A percentile compares a stretch with the other conserved stretches of the same genome.
phyloP scores from a whole-genome alignment of 768 basidiomycete species.

The Rhizopogon roseolus region DNA sequence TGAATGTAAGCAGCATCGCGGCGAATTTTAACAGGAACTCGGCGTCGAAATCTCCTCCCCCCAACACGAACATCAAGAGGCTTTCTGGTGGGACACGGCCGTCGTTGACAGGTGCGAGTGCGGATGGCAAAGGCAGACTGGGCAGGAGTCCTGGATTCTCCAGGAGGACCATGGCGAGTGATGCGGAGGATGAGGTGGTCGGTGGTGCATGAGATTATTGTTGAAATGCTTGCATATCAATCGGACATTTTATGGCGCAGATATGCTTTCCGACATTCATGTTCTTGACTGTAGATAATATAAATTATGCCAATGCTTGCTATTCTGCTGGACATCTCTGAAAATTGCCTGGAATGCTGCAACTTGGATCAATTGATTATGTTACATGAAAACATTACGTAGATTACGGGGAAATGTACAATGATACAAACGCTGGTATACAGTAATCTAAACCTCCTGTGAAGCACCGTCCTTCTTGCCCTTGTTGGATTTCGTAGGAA shows the following conservation, averaged over 20 bases:
- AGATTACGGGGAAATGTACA: constrained; percentile 23
- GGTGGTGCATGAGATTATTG: constrained; percentile 16
- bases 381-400: constrained; percentile 24
- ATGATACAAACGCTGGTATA: constrained; percentile 14
- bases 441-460: constrained; percentile 38
- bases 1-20: constrained; percentile 51
- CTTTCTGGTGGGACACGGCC: constrained; percentile 33
- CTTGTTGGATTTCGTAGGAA: constrained; percentile 41
- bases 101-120: background rate
- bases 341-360: no score
- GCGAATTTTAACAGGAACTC: constrained; percentile 51
- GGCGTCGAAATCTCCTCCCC: constrained; percentile 33
- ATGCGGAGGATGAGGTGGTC: constrained; percentile 74
- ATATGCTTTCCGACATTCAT: background rate
- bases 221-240: background rate
- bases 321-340: no score
- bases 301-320: background rate
- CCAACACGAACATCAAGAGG: constrained; percentile 38
- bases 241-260: background rate
- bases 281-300: background rate
- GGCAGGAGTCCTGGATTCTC: constrained; percentile 50
- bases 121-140: constrained; percentile 5
- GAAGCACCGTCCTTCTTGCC: constrained; percentile 47
- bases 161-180: constrained; percentile 77
- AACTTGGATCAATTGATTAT: background rate